phyloP scores from a whole-genome alignment of 163 green algal species.

The Volvox carteri region DNA sequence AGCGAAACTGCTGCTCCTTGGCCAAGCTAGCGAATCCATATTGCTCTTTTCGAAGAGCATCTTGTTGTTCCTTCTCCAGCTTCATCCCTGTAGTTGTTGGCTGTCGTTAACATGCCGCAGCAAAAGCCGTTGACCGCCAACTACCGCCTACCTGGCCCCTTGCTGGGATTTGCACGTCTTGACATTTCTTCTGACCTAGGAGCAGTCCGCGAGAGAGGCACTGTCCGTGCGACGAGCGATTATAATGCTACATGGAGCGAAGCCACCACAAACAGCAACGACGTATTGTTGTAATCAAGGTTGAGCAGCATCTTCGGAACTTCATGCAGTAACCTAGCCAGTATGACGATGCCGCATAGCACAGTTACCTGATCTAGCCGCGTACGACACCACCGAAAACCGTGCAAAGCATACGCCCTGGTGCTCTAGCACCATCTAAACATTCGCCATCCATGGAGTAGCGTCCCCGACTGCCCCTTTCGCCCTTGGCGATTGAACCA shows the following conservation, averaged over 20 bases:
- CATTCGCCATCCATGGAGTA: no score
- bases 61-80: not conserved
- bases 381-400: no score
- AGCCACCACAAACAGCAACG: no score
- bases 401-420: no score
- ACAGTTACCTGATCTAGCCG: no score
- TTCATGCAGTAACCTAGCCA: no score
- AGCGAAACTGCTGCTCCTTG: constrained; percentile 36
- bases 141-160: not conserved
- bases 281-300: not conserved
- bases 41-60: constrained; percentile 14
- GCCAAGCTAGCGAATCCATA: constrained; percentile 29
- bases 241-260: not conserved
- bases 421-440: no score
- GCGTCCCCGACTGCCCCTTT: no score
- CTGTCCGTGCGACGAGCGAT: not conserved
- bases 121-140: not conserved
- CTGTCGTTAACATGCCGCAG: constrained; percentile 9
- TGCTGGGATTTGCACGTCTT: constrained; percentile 8
- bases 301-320: no score
- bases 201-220: not conserved
- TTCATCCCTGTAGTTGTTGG: not conserved
- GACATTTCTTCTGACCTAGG: not conserved
- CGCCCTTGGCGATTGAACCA: no score
- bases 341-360: no score